Evolutionary conservation across 2,329 filamentous ascomycete species (phyloP).

Genomic region (Hymenoscyphus salicellus): DNA sequence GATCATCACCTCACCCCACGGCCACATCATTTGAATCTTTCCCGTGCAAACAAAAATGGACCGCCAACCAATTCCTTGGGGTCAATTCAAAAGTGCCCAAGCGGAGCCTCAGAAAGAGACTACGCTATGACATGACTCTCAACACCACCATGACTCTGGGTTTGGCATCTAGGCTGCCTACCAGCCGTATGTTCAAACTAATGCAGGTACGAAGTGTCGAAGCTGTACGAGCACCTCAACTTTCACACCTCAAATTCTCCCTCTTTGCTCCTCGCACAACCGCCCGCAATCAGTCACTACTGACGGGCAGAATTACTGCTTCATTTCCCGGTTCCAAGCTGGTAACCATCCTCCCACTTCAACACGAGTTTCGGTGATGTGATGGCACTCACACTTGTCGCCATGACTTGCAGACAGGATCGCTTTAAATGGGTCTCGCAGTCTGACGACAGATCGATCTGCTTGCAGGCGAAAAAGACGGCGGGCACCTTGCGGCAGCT

Average conservation of each 20-base stretch:
- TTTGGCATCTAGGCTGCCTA: not conserved
- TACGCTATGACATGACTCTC: not conserved
- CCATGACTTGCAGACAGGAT: not conserved
- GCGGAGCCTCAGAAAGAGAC: not conserved
- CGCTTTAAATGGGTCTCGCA: not conserved
- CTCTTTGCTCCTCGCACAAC: not conserved
- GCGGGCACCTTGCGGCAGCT: slow-evolving; percentile 1
- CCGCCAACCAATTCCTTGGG: not conserved
- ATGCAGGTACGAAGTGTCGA: not conserved
- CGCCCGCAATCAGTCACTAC: not conserved
- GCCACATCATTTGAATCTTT: not conserved
- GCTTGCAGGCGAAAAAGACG: not conserved
- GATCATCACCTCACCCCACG: not conserved
- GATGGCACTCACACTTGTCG: not conserved
- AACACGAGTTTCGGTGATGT: not conserved
- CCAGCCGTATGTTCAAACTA: not conserved
- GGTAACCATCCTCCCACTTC: not conserved
- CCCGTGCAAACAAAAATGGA: not conserved
- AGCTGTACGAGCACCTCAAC: not conserved
- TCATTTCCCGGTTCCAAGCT: not conserved
- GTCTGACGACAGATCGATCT: not conserved
- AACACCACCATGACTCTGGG: not conserved
- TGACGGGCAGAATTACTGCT: not conserved
- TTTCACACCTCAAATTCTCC: not conserved
- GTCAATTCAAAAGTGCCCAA: not conserved